These are phyloP conservation scores for Trifolium subterraneum DNA, from an alignment of 306 rosid species.

Conservation along the genomic window DNA sequence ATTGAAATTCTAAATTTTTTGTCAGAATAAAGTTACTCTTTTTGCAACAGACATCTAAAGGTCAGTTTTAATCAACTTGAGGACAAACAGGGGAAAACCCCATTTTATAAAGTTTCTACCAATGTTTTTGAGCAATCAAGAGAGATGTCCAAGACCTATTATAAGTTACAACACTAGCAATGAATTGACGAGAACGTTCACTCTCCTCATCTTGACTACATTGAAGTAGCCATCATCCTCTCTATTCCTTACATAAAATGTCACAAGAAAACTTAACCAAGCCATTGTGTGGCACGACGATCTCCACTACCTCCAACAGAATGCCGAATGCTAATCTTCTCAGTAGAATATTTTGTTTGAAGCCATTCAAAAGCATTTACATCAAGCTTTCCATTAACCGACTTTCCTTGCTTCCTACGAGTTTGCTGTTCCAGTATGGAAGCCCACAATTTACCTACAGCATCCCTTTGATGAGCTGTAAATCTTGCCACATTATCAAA, in stretches of 20 bases:
- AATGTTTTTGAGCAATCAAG: slow-evolving; percentile 6
- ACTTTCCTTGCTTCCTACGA: slow-evolving; percentile 84
- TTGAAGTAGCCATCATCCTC: slow-evolving; percentile 18
- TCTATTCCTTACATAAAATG: background rate
- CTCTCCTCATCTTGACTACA: background rate
- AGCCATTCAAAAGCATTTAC: slow-evolving; percentile 91
- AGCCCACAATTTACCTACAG: slow-evolving; percentile 83
- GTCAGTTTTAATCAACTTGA: background rate
- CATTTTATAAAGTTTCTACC: slow-evolving; percentile 20
- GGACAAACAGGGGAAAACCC: background rate
- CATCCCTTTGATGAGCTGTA: slow-evolving; percentile 79
- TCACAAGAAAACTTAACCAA: slow-evolving; percentile 67
- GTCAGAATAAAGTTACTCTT: background rate
- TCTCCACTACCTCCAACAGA: slow-evolving; percentile 87
- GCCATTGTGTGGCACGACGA: slow-evolving; percentile 91
- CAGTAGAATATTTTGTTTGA: slow-evolving; percentile 78
- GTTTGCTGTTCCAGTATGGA: slow-evolving; percentile 81
- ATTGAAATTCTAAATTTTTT: slow-evolving; percentile 3
- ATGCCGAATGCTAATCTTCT: slow-evolving; percentile 90
- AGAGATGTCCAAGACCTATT: slow-evolving; percentile 22
- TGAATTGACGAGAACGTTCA: background rate
- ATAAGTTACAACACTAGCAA: slow-evolving; percentile 36
- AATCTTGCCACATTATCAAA: slow-evolving; percentile 77
- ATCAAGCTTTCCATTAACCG: slow-evolving; percentile 89
- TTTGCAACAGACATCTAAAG: background rate